phyloP scores from a whole-genome alignment of 2,329 filamentous ascomycete species.

The Paecilomyces variotii region DNA sequence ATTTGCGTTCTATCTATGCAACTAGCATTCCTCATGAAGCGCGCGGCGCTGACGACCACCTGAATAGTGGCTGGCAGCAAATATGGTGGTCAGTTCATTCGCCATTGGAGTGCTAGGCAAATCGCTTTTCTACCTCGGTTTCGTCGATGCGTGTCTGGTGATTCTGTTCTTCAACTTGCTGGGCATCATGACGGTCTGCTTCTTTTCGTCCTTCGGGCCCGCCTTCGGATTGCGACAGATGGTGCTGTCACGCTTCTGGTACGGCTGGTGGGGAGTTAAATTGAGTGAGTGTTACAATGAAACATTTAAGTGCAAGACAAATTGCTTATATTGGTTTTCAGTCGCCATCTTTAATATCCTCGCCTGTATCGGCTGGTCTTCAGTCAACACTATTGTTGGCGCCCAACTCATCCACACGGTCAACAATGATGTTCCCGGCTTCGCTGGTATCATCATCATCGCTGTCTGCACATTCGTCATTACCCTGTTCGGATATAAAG shows the following conservation, averaged over 20 bases:
- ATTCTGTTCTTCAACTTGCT: slow-evolving; percentile 70
- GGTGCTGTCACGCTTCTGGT: slow-evolving; percentile 71
- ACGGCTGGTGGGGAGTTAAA: slow-evolving; percentile 64
- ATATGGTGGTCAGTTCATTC: slow-evolving; percentile 70
- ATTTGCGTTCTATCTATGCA: slow-evolving; percentile 4
- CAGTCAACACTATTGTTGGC: slow-evolving; percentile 72
- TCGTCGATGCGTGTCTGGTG: slow-evolving; percentile 62
- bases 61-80: slow-evolving; percentile 63
- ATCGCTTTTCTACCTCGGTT: slow-evolving; percentile 62
- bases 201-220: slow-evolving; percentile 70
- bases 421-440: slow-evolving; percentile 60
- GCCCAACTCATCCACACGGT: slow-evolving; percentile 70
- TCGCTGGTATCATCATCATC: slow-evolving; percentile 67
- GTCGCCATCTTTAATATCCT: slow-evolving; percentile 64
- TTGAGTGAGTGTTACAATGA: slow-evolving; percentile 43
- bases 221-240: slow-evolving; percentile 69
- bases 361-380: slow-evolving; percentile 66
- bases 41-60: slow-evolving; percentile 16
- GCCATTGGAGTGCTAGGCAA: slow-evolving; percentile 64
- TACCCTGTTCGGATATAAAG: slow-evolving; percentile 66
- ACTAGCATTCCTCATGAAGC: slow-evolving; percentile 4
- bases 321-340: slow-evolving; percentile 15
- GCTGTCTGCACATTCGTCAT: slow-evolving; percentile 59
- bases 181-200: slow-evolving; percentile 63
- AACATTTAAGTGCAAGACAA: not conserved